These are phyloP conservation scores for Mucor lusitanicus DNA, from an alignment of 371 early-diverging fungal species.

Conservation along the genomic window DNA sequence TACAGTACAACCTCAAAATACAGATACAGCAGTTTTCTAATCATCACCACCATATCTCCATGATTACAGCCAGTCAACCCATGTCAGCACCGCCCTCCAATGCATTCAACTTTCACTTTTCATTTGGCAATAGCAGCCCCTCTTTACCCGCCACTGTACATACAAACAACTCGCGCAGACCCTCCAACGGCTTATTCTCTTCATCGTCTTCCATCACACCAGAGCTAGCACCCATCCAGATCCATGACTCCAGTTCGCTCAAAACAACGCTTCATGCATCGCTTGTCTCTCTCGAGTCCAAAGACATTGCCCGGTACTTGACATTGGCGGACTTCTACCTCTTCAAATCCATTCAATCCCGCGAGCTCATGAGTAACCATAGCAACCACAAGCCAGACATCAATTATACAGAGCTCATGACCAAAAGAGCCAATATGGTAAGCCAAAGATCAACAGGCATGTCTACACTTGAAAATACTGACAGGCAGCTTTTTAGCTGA, in stretches of 20 bases:
- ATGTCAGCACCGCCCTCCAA: not conserved
- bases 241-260: not conserved
- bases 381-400: not conserved
- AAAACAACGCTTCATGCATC: not conserved
- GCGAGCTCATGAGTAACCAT: slow-evolving; percentile 17
- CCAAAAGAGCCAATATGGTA: slow-evolving; percentile 37
- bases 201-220: not conserved
- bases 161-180: not conserved
- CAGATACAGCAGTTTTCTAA: slow-evolving; percentile 5
- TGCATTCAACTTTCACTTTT: slow-evolving; percentile 3
- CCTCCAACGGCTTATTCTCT: slow-evolving; percentile 2
- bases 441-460: not conserved
- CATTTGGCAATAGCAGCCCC: not conserved
- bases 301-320: slow-evolving; percentile 44
- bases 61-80: not conserved
- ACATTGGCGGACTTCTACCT: slow-evolving; percentile 45
- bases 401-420: slow-evolving; percentile 22
- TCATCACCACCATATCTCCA: not conserved
- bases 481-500: slow-evolving; percentile 13
- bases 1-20: not conserved
- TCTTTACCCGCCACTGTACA: slow-evolving; percentile 6
- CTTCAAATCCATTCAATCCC: slow-evolving; percentile 32
- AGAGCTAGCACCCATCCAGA: not conserved
- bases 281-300: slow-evolving; percentile 23
- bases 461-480: too few relatives aligned